Evolutionary conservation across 345 rosid genomes (phyloP), one percentile per base, ranked within the genome.

Genomic region (Hypericum androsaemum): DNA sequence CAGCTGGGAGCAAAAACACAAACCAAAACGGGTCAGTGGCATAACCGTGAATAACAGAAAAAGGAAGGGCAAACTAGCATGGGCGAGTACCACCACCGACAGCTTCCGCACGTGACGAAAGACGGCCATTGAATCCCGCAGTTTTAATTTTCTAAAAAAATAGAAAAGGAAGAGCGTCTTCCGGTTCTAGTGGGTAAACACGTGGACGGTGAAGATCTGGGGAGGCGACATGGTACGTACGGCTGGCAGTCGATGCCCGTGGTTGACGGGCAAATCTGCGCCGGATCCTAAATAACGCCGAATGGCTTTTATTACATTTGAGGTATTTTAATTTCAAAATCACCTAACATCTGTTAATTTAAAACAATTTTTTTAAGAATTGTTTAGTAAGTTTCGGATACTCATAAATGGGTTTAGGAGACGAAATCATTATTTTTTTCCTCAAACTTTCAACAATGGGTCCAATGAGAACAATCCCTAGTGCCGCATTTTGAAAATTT

Each of bases 181-280:
- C 50, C 52, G 39, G 10, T 32, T 28, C 37, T 50, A 5, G 12
- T 7, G 40, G 42, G 11, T 3, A 5, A n/a, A 22, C 46, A 67
- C 63, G 64, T 72, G 54, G 64, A 83, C 75, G 82, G 77, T 54
- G 65, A 40, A 61, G 78, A 76, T 76, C 56, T 12, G 17, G 9
- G 41, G 12, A 55, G 40, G 66, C 64, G 13, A 46, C 41, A 10
- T 10, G 65, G 67, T 64, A 60, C 60, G 72, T 66, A 74, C 78
- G 73, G 73, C 54, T 42, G 37, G 15, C 43, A 54, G 60, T 49
- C 67, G 46, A 10, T 22, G n/a, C 49, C 76, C 81, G 84, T 66
- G 79, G 77, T 61, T 17, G 62, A 41, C 71, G 70, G 71, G 5
- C 22, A 51, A 57, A 61, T 48, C 12, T 2, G 39, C 45, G n/a